Conservation (phyloP, 2,329 filamentous ascomycete species). For the Chalara sp. region DNA sequence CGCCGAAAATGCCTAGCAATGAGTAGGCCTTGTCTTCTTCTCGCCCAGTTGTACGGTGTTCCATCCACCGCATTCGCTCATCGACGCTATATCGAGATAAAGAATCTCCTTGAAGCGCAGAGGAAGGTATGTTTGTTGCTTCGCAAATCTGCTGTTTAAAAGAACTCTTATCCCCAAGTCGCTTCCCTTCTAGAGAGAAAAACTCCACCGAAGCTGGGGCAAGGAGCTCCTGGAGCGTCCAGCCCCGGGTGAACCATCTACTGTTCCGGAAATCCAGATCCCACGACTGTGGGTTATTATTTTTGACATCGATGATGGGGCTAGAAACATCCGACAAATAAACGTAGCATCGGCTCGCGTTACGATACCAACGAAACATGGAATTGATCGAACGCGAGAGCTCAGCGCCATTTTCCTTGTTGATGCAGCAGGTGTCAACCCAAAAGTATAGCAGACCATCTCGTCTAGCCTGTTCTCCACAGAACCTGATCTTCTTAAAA, state of each 20-base stretch:
- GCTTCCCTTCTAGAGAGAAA: slow-evolving; percentile 7
- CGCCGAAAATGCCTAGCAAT: neutral
- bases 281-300: neutral
- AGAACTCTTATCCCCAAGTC: slow-evolving; percentile 1
- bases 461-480: neutral
- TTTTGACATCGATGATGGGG: neutral
- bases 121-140: slow-evolving; percentile 7
- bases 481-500: neutral
- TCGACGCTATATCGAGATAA: slow-evolving; percentile 6
- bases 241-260: neutral
- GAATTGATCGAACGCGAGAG: neutral
- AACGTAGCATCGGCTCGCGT: neutral
- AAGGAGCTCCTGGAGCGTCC: slow-evolving; percentile 9
- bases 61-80: slow-evolving; percentile 32
- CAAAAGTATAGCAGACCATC: neutral
- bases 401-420: neutral
- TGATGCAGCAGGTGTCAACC: neutral
- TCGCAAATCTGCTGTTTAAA: slow-evolving; percentile 8
- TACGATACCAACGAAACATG: neutral
- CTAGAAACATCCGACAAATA: neutral
- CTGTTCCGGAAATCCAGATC: slow-evolving; percentile 6
- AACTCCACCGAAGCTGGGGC: slow-evolving; percentile 12
- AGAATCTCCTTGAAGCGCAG: slow-evolving; percentile 4
- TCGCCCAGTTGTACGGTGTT: slow-evolving; percentile 27
- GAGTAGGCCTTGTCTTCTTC: slow-evolving; percentile 33